Evolutionary conservation across 1,284 basidiomycete species (phyloP).

Genomic region (Coniophora puteana): DNA sequence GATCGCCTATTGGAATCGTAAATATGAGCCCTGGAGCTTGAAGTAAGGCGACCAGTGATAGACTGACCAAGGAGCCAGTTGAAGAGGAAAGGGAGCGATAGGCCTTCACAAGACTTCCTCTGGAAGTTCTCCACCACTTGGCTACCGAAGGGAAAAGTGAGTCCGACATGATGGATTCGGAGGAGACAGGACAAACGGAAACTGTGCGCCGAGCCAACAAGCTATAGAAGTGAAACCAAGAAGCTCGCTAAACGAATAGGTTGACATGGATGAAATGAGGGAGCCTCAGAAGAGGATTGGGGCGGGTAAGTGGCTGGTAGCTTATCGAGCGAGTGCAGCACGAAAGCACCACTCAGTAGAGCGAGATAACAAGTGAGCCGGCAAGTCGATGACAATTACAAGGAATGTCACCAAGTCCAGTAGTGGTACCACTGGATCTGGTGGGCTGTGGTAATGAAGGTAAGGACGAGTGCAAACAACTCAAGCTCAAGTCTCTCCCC

Average conservation of each 20-base stretch:
- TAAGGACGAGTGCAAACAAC: too few species aligned
- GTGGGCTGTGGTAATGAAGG: too few species aligned
- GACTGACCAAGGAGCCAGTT: conserved; percentile 85
- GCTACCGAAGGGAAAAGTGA: conserved; percentile 28
- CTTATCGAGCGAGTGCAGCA: too few species aligned
- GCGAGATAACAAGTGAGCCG: too few species aligned
- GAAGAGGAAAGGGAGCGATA: conserved; percentile 84
- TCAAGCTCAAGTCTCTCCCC: too few species aligned
- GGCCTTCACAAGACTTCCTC: conserved; percentile 76
- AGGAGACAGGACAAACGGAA: conserved; percentile 64
- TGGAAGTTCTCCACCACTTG: conserved; percentile 82
- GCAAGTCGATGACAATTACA: too few species aligned
- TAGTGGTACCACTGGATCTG: too few species aligned
- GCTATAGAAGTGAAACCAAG: conserved; percentile 76
- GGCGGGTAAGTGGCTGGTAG: too few species aligned
- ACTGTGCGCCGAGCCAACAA: conserved; percentile 91
- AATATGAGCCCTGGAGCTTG: neutral
- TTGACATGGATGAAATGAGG: too few species aligned
- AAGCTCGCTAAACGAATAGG: conserved; percentile 50
- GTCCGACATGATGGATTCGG: conserved; percentile 10
- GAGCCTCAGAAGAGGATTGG: too few species aligned
- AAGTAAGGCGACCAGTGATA: conserved; percentile 2
- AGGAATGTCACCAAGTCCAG: too few species aligned
- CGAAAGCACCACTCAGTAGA: too few species aligned
- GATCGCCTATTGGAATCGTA: conserved; percentile 61